These are phyloP conservation scores for Suhomyces emberorum DNA, from an alignment of 805 yeast species.

Conservation along the genomic window DNA sequence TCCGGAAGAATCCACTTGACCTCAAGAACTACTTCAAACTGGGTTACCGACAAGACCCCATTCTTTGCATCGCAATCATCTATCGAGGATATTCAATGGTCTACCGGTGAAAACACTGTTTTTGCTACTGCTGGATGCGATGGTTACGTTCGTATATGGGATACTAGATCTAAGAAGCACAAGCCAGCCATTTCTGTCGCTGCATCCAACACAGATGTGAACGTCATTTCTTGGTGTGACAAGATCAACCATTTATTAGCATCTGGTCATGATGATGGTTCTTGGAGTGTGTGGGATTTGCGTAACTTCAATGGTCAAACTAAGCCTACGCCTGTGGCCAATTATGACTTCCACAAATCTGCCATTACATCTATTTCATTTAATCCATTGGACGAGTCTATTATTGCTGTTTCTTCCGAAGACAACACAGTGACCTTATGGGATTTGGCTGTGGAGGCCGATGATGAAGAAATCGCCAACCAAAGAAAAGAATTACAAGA, in stretches of 20 bases:
- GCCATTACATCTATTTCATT: slow-evolving; percentile 91
- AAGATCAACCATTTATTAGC: slow-evolving; percentile 85
- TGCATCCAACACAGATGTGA: slow-evolving; percentile 82
- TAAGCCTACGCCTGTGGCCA: slow-evolving; percentile 80
- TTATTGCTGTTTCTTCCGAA: slow-evolving; percentile 92
- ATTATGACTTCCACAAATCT: slow-evolving; percentile 90
- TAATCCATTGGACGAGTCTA: slow-evolving; percentile 93
- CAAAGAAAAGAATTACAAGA: slow-evolving; percentile 78
- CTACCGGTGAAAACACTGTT: slow-evolving; percentile 85
- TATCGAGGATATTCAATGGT: slow-evolving; percentile 98
- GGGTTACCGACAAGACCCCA: slow-evolving; percentile 85
- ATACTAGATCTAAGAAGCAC: slow-evolving; percentile 88
- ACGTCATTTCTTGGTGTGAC: slow-evolving; percentile 93
- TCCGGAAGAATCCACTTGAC: slow-evolving; percentile 81
- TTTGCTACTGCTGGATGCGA: slow-evolving; percentile 95
- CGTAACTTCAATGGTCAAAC: slow-evolving; percentile 67
- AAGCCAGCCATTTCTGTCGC: slow-evolving; percentile 82
- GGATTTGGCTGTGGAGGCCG: slow-evolving; percentile 99
- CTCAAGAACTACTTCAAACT: slow-evolving; percentile 66
- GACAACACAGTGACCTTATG: slow-evolving; percentile 96
- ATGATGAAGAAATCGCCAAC: slow-evolving; percentile 90
- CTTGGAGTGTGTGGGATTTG: slow-evolving; percentile 98
- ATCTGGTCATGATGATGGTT: slow-evolving; percentile 95
- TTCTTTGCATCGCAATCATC: slow-evolving; percentile 67
- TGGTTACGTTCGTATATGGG: slow-evolving; percentile 93